Evolutionary conservation across 257 asterid genomes (phyloP).

Genomic region (Solanum ossicruentum): DNA sequence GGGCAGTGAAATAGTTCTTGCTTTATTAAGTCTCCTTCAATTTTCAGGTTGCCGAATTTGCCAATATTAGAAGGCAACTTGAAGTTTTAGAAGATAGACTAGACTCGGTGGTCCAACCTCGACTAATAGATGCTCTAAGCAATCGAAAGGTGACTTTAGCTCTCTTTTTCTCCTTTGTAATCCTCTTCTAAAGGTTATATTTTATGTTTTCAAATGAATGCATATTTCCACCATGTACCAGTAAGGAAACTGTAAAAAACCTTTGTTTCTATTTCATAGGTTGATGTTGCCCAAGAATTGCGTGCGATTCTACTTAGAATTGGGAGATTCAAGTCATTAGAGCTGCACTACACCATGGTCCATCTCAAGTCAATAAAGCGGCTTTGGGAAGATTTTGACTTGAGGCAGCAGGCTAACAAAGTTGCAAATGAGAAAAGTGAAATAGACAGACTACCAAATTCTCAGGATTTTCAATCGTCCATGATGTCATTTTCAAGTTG

Average conservation of each 20-base stretch:
- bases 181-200: background rate
- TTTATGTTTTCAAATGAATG: constrained; percentile 8
- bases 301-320: constrained; percentile 71
- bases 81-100: constrained; percentile 96
- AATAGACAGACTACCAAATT: constrained; percentile 32
- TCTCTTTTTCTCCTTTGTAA: constrained; percentile 6
- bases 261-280: constrained; percentile 24
- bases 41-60: constrained; percentile 96
- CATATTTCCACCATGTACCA: background rate
- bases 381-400: constrained; percentile 88
- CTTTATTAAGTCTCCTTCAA: background rate
- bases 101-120: constrained; percentile 97
- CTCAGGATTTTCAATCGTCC: constrained; percentile 30
- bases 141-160: constrained; percentile 55
- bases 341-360: constrained; percentile 65
- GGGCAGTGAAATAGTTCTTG: background rate
- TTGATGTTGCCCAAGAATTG: constrained; percentile 87
- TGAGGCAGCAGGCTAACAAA: constrained; percentile 60
- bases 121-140: constrained; percentile 77
- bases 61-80: constrained; percentile 95
- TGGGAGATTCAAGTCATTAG: constrained; percentile 87
- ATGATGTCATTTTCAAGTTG: constrained; percentile 60
- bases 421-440: constrained; percentile 59
- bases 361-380: constrained; percentile 72
- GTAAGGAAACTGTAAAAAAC: background rate